Evolutionary conservation across 2,329 filamentous ascomycete genomes (phyloP).

Genomic region (Emergomyces pasteurianus): DNA sequence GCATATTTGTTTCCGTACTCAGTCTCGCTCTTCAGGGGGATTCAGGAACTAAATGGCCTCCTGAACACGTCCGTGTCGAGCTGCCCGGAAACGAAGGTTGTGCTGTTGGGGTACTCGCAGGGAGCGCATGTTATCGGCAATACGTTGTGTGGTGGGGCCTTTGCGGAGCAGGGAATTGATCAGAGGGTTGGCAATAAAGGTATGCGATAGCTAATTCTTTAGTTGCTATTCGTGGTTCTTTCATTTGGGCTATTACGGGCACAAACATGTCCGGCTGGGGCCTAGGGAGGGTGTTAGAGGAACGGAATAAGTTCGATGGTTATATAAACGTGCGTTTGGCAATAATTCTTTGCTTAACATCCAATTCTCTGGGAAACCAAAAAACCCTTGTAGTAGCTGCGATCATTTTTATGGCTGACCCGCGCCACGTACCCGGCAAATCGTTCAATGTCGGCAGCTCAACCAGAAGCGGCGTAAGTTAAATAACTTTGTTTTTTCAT

Average conservation of each 20-base stretch:
- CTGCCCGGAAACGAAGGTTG: constrained; percentile 19
- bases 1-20: constrained; percentile 15
- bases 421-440: constrained; percentile 12
- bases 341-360: neutral
- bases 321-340: neutral
- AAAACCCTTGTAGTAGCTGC: constrained; percentile 8
- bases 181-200: constrained; percentile 8
- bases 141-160: constrained; percentile 16
- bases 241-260: too few relatives aligned
- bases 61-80: constrained; percentile 7
- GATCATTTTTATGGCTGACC: constrained; percentile 16
- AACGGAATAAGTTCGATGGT: too few relatives aligned
- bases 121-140: constrained; percentile 21
- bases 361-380: neutral
- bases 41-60: constrained; percentile 11
- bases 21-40: constrained; percentile 11
- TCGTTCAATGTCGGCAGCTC: constrained; percentile 13
- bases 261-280: too few relatives aligned
- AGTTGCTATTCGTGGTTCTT: neutral
- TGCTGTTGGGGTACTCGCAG: constrained; percentile 22
- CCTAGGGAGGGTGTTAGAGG: too few relatives aligned
- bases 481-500: too few relatives aligned
- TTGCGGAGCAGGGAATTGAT: constrained; percentile 8
- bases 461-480: neutral
- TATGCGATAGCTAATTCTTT: constrained; percentile 7